Base-by-base conservation (phyloP, 345 rosid species). In the Pugionium dolabratum region DNA sequence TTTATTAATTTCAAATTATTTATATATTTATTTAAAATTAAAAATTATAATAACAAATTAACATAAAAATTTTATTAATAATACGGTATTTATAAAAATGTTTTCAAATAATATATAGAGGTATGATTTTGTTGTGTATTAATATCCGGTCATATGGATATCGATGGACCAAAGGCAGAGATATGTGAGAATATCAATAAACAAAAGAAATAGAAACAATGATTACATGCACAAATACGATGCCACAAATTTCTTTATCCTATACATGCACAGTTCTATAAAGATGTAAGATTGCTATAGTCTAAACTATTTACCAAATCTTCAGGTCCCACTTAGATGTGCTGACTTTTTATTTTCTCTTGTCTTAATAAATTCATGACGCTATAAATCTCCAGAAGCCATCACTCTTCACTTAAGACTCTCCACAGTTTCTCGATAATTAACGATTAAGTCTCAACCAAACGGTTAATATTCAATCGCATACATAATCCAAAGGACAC, bases 161-260 rank as follows among this genome's bases (percentile, higher is more conserved):
- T 18, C 9, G 37, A 2, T 18, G 46, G 64, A 31, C 70, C 50
- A 70, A 70, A 56, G 26, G 43, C 7, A 6, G 43, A 49, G 56
- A 71, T 59, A 9, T 32, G 57, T 18, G 58, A 63, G 69, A 54
- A 72, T 64, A 35, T 64, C 64, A 42, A 41, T 42, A 18, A 25
- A 43, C 55, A 49, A 73, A 64, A 59, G 43, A 73, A 42, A 35
- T 34, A 26, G 25, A 65, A 73, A 44, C 52, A 73, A 66, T 73
- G 76, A 73, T 66, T 73, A 73, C 72, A 73, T 66, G 71, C 67
- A 73, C 57, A 73, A 73, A 62, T 72, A 73, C 76, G 72, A 73
- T 67, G 62, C 66, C 63, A 45, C 49, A 59, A 36, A 36, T 52
- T 66, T 73, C 54, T 67, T 64, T 58, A 58, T 72, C 76, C 47